phyloP scores from a whole-genome alignment of 1,284 basidiomycete species.

The Cutaneotrichosporon sp. region DNA sequence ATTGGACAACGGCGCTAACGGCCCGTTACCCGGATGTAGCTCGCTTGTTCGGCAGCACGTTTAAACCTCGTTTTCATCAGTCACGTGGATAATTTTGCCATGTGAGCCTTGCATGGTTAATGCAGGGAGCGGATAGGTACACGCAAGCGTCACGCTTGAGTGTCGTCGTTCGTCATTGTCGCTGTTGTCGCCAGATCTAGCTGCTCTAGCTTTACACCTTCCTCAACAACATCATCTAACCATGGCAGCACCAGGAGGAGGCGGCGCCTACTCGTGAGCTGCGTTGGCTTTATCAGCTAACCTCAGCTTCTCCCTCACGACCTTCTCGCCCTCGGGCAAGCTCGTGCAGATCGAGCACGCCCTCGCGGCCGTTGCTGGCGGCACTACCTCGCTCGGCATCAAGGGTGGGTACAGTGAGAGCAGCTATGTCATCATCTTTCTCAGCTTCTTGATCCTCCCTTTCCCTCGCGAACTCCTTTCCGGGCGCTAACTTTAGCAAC shows the following conservation, averaged over 20 bases:
- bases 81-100: background rate
- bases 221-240: slow-evolving; percentile 13
- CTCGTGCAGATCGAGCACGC: slow-evolving; percentile 99
- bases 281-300: background rate
- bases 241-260: slow-evolving; percentile 53
- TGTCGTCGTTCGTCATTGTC: slow-evolving; percentile 15
- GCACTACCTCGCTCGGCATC: slow-evolving; percentile 95
- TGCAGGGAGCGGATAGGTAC: background rate
- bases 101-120: background rate
- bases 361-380: slow-evolving; percentile 91
- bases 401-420: slow-evolving; percentile 66
- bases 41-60: background rate
- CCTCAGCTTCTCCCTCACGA: slow-evolving; percentile 91
- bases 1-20: too few relatives aligned
- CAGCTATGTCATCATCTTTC: background rate
- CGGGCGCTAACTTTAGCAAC: slow-evolving; percentile 64
- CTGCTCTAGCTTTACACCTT: background rate
- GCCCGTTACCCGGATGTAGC: background rate
- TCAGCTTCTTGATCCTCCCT: background rate
- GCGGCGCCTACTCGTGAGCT: slow-evolving; percentile 54
- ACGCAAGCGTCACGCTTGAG: slow-evolving; percentile 10
- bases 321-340: slow-evolving; percentile 98
- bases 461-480: background rate
- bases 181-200: background rate
- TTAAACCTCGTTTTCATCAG: background rate